A percentile compares a stretch with the other conserved stretches of the same genome.
These are phyloP conservation scores for Nannochloris sp. DNA, from an alignment of 139 green algal genomes.

Conservation along the genomic window DNA sequence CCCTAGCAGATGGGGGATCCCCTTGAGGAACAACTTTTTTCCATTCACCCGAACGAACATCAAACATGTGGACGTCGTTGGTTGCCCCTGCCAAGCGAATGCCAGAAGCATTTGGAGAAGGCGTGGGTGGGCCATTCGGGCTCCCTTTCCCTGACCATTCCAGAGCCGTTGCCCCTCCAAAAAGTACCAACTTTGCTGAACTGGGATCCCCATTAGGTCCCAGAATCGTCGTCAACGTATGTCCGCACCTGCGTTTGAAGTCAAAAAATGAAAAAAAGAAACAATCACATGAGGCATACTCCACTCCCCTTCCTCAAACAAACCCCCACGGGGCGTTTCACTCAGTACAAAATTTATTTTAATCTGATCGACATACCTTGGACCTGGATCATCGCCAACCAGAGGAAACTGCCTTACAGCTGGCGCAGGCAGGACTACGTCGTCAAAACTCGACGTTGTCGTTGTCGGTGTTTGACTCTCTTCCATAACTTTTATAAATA, in stretches of 20 bases:
- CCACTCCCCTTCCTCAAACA: no score
- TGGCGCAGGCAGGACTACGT: not conserved
- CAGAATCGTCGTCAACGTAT: slow-evolving; percentile 82
- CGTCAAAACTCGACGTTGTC: slow-evolving; percentile 1
- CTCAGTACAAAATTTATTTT: not conserved
- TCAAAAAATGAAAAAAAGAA: not conserved
- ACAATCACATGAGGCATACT: no score
- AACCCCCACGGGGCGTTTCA: not conserved
- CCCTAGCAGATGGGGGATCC: slow-evolving; percentile 82
- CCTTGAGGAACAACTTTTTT: slow-evolving; percentile 66
- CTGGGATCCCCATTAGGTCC: slow-evolving; percentile 56
- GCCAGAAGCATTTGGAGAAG: slow-evolving; percentile 23
- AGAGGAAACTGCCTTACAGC: slow-evolving; percentile 19
- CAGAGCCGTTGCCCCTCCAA: slow-evolving; percentile 86
- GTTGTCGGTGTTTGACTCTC: not conserved
- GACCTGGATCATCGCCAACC: slow-evolving; percentile 24
- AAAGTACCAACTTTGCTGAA: slow-evolving; percentile 72
- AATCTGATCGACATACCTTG: slow-evolving; percentile 9
- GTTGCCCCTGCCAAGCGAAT: slow-evolving; percentile 86
- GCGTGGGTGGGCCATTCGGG: slow-evolving; percentile 17
- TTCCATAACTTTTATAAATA: not conserved
- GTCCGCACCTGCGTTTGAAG: slow-evolving; percentile 62
- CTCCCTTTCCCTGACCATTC: slow-evolving; percentile 47
- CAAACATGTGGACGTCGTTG: slow-evolving; percentile 88
- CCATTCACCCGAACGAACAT: slow-evolving; percentile 77